These are phyloP conservation scores for Fusarium sp. DNA, from an alignment of 2,329 filamentous ascomycete species.

Conservation along the genomic window DNA sequence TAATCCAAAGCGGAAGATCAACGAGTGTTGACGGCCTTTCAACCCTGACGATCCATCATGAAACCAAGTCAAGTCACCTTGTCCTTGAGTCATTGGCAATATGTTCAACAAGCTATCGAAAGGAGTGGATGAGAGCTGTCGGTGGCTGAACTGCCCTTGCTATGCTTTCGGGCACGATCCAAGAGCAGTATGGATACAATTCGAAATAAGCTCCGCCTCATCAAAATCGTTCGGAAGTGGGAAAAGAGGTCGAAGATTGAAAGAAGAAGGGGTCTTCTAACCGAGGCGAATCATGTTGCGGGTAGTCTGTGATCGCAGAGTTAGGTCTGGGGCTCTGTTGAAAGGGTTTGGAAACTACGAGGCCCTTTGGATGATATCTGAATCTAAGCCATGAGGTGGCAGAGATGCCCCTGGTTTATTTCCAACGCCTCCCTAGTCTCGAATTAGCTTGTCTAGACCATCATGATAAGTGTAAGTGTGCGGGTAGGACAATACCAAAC, in stretches of 20 bases:
- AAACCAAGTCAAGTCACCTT: not conserved
- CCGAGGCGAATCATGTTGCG: not conserved
- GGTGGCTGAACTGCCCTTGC: not conserved
- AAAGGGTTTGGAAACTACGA: conserved; percentile 1
- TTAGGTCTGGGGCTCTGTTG: not conserved
- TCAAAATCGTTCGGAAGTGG: not conserved
- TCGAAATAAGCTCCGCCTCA: conserved; percentile 3
- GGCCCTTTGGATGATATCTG: not conserved
- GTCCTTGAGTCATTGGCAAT: not conserved
- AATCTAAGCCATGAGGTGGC: not conserved
- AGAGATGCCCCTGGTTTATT: not conserved
- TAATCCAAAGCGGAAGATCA: not conserved
- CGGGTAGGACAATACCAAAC: not conserved
- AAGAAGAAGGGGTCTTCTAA: too few relatives aligned
- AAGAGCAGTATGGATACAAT: not conserved
- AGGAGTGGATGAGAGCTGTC: not conserved
- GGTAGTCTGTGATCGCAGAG: not conserved
- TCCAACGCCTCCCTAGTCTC: conserved; percentile 1
- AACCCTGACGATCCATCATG: not conserved
- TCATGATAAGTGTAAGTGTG: not conserved
- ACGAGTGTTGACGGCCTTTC: conserved; percentile 8
- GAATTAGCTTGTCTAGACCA: not conserved
- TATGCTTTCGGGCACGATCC: not conserved
- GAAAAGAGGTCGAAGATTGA: not conserved
- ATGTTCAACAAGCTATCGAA: not conserved